A percentile compares a stretch with the other conserved stretches of the same genome.
Conservation (phyloP, 2,329 filamentous ascomycete species). For the Colletotrichum sp. region DNA sequence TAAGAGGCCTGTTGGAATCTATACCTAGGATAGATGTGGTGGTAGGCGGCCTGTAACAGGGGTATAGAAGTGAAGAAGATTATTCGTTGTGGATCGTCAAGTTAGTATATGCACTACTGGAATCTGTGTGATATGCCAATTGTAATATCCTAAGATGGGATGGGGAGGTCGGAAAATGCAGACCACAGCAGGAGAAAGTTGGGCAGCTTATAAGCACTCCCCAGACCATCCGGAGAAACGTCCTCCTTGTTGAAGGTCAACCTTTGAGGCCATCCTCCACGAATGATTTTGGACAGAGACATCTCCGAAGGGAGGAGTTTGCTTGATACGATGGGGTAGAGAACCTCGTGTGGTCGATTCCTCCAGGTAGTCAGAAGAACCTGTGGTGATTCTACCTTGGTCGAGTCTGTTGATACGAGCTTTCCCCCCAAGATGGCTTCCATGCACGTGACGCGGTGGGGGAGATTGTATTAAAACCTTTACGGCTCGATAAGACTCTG, state of each 20-base stretch:
- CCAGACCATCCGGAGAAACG: background rate
- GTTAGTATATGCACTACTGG: background rate
- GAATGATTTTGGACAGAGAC: background rate
- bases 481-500: accelerated
- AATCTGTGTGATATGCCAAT: background rate
- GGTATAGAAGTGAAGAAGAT: background rate
- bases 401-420: background rate
- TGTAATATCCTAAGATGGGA: background rate
- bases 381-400: background rate
- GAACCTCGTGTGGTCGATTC: background rate
- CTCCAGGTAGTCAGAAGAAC: background rate
- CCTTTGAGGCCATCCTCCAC: background rate
- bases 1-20: background rate
- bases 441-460: accelerated
- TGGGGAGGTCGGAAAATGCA: background rate
- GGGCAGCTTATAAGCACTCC: accelerated
- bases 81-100: background rate
- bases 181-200: background rate
- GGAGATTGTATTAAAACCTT: background rate
- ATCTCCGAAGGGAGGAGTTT: background rate
- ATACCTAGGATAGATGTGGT: background rate
- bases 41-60: background rate
- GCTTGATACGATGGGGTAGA: background rate
- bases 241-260: accelerated
- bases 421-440: background rate